Base-by-base conservation (phyloP, 352 stramenopile species). In the Elongisporangium undulatum region DNA sequence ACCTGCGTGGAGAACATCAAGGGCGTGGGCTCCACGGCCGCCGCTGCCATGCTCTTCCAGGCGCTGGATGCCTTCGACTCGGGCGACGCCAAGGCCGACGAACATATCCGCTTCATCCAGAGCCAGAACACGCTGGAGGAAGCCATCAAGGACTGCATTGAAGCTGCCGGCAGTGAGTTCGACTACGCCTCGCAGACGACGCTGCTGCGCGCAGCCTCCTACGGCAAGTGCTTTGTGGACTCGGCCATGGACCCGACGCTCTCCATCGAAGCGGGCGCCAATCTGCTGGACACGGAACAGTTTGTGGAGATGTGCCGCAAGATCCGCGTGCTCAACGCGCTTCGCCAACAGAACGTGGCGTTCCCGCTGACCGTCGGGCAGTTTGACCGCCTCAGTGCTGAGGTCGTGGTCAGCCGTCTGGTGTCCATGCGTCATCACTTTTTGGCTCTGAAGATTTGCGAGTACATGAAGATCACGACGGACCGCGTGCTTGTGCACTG, bases 301-400 rank as follows among this genome's bases (percentile, higher is more conserved):
- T 97, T 97, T 56, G 88, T 96, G 4, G 87, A 94, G 2, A 95
- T 92, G 75, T 87, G 82, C 51, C 85, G 87, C 38, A 96, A 95
- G 68, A 78, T 97, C 55, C 80, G 89, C 24, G 86, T 96, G 38
- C 67, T 97, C n/a, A 97, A 97, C 59, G 84, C 86, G n/a, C 71
- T 97, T 17, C 87, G 90, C 7, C 74, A 91, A 52, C 72, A 87
- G 56, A 71, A 79, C 6, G 62, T 96, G 22, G 89, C 88, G 0
- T 91, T 97, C 38, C 87, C 88, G 0, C 55, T 96, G 48, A 95
- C 88, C 0, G 63, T 94, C 4, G 74, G 66, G 9, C 82, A 96
- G 65, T 96, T 89, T 64, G 87, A 95, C 39, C 80, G 79, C 4
- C 55, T 97, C 24, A 90, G 79, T 19, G 76, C 89, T 3, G 86